A percentile compares a stretch with the other conserved stretches of the same genome.
phyloP scores from a whole-genome alignment of 768 basidiomycete species.

The Mycena belliarum region DNA sequence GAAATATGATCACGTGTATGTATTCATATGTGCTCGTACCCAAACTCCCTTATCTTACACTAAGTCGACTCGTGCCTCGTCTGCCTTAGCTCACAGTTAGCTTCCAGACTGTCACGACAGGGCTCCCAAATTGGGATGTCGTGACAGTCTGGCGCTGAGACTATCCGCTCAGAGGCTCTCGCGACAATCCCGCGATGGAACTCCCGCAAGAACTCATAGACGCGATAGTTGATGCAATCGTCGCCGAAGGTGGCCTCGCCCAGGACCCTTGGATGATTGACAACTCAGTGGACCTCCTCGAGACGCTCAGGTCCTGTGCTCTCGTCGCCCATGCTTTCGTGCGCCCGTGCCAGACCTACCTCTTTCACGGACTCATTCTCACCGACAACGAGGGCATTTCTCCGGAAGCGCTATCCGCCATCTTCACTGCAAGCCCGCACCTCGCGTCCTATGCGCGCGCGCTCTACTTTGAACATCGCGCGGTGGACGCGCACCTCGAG shows the following conservation, averaged over 20 bases:
- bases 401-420: background rate
- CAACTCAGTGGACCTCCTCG: background rate
- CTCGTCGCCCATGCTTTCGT: constrained; percentile 11
- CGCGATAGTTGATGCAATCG: constrained; percentile 12
- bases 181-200: background rate
- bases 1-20: too few species aligned
- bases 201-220: constrained; percentile 18
- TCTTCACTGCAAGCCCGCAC: background rate
- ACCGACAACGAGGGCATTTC: background rate
- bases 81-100: too few species aligned
- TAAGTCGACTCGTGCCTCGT: too few species aligned
- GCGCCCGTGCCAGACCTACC: constrained; percentile 12
- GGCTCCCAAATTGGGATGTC: too few species aligned
- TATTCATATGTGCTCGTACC: too few species aligned
- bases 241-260: background rate
- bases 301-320: constrained; percentile 10
- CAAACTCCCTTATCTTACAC: too few species aligned
- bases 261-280: constrained; percentile 10
- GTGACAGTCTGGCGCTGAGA: too few species aligned
- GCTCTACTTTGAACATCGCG: constrained; percentile 1
- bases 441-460: constrained; percentile 8
- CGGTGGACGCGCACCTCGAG: background rate
- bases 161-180: too few species aligned
- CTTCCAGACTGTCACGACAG: too few species aligned
- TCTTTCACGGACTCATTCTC: constrained; percentile 11